A percentile compares a stretch with the other conserved stretches of the same genome.
phyloP scores from a whole-genome alignment of 129 eudicot genomes.

The Smallanthus sonchifolius region DNA sequence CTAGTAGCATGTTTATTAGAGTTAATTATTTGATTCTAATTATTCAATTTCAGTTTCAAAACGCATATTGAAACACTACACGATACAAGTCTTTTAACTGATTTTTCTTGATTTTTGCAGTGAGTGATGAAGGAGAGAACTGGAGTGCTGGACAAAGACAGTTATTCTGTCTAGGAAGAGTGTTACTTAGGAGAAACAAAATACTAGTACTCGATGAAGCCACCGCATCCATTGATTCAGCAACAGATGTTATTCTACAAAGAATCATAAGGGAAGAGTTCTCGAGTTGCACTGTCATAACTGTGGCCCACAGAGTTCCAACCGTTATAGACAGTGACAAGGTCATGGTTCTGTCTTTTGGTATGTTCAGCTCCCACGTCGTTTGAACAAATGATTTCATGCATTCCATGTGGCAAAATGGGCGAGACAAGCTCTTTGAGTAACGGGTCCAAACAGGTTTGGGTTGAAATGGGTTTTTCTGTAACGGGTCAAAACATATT shows the following conservation, averaged over 20 bases:
- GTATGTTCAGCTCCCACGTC: slow-evolving; percentile 29
- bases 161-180: slow-evolving; percentile 75
- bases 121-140: slow-evolving; percentile 58
- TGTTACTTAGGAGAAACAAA: slow-evolving; percentile 52
- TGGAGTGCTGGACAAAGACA: slow-evolving; percentile 90
- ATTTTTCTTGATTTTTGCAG: neutral
- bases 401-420: neutral
- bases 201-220: slow-evolving; percentile 83
- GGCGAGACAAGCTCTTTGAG: neutral
- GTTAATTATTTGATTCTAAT: neutral
- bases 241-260: slow-evolving; percentile 64
- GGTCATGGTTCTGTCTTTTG: slow-evolving; percentile 75
- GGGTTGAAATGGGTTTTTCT: neutral
- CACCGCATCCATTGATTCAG: slow-evolving; percentile 83
- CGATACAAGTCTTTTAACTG: neutral
- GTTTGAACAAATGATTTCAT: neutral
- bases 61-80: neutral
- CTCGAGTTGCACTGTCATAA: slow-evolving; percentile 56
- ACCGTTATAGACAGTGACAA: slow-evolving; percentile 76
- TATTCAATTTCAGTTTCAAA: neutral
- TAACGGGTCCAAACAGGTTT: neutral
- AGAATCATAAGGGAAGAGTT: slow-evolving; percentile 64
- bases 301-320: slow-evolving; percentile 81
- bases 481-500: neutral
- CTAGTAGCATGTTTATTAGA: neutral